A percentile compares a stretch with the other conserved stretches of the same genome.
These are phyloP conservation scores for Scheffersomyces ergatensis DNA, from an alignment of 805 yeast species.

Conservation along the genomic window DNA sequence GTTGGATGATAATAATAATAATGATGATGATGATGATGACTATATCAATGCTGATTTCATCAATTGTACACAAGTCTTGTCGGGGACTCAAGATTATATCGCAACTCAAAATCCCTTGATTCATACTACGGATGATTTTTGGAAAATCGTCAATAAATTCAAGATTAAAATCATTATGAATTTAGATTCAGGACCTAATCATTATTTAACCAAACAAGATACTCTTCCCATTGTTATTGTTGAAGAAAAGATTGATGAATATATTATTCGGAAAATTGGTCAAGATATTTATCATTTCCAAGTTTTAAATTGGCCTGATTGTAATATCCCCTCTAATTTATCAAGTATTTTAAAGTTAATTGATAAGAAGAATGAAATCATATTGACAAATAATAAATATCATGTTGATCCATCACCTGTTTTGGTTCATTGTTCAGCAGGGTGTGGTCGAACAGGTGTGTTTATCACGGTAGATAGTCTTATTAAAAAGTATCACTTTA, in stretches of 20 bases:
- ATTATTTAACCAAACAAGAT: neutral
- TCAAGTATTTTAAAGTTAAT: conserved; percentile 31
- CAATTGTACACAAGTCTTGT: conserved; percentile 20
- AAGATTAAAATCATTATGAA: conserved; percentile 28
- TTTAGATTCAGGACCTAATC: conserved; percentile 7
- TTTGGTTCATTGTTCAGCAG: conserved; percentile 58
- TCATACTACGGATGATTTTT: conserved; percentile 42
- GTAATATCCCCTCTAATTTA: conserved; percentile 38
- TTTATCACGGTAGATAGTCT: conserved; percentile 46
- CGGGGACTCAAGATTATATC: conserved; percentile 24
- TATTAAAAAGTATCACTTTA: conserved; percentile 7
- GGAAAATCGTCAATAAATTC: conserved; percentile 37
- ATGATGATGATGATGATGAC: conserved; percentile 25
- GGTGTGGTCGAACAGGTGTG: conserved; percentile 59
- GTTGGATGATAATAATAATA: conserved; percentile 7
- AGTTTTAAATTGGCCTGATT: conserved; percentile 46
- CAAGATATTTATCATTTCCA: conserved; percentile 35
- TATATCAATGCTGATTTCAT: conserved; percentile 47
- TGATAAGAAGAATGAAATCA: conserved; percentile 26
- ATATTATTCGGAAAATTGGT: conserved; percentile 13
- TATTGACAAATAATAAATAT: conserved; percentile 3
- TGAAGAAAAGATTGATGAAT: conserved; percentile 10
- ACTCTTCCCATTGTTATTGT: conserved; percentile 4
- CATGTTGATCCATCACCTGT: conserved; percentile 8
- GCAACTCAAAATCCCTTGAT: conserved; percentile 46